Evolutionary conservation across 345 rosid genomes (phyloP), one percentile per base, ranked within the genome.

Genomic region (Euphorbia tirucalli): DNA sequence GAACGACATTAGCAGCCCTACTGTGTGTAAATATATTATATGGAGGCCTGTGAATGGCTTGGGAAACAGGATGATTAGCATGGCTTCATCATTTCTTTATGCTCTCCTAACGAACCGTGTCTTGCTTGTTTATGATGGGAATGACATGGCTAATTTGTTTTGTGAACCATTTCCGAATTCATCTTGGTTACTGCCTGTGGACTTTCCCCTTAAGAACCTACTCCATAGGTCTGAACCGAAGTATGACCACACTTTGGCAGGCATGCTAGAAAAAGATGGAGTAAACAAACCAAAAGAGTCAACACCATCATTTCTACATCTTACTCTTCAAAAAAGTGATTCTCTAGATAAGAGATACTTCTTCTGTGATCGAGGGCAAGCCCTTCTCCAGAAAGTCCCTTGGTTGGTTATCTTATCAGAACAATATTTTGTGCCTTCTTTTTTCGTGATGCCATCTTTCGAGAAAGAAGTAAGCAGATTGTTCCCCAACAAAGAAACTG

Each of bases 61-160:
- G 52, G 79, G 79, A 69, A 76, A 76, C 70, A 70, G 79, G 65
- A 76, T 76, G 22, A 44, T 70, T 10, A 76, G 79, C 61, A 31
- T 76, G 61, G 71, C 52, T 5, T 57, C 79, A 5, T 37, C 74
- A 46, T 76, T 76, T 65, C 79, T 76, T 46, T 76, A 71, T 48
- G 71, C 79, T 16, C 22, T 76, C 30, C 79, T 76, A 52, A 70
- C 75, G 0, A 37, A 76, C 30, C 65, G 79, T 43, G 71, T 76
- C 22, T 64, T 76, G 19, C 79, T 76, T 14, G 66, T 19, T 65
- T 31, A 65, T 4, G 24, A 41, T 64, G 54, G 52, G 52, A 19
- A 18, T 18, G 79, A 76, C 61, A 76, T 76, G 79, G 25, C 61
- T 37, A 54, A n/a, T 65, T 66, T 76, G 15, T 76, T 76, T 52